phyloP scores from a whole-genome alignment of 345 rosid genomes.

The Mangifera indica region DNA sequence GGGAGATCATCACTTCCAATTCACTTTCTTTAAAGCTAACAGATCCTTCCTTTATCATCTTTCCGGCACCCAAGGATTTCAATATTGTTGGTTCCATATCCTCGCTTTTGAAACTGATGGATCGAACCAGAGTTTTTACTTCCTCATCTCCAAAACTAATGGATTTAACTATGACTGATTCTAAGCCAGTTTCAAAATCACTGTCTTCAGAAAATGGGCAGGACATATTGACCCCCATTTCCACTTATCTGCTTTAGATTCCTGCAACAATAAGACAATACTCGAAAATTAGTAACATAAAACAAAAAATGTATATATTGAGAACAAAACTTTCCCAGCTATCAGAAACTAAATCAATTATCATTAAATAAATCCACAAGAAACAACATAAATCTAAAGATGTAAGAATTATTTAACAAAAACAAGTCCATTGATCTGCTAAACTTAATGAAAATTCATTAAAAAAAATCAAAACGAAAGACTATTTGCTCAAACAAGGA shows the following conservation, averaged over 20 bases:
- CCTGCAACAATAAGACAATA: conserved; percentile 26
- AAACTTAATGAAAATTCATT: too few relatives aligned
- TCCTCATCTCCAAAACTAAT: conserved; percentile 69
- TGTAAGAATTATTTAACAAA: neutral
- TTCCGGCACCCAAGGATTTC: conserved; percentile 67
- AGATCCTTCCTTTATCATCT: conserved; percentile 68
- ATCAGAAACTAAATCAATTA: conserved; percentile 1
- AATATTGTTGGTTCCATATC: conserved; percentile 58
- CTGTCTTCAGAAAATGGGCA: conserved; percentile 54
- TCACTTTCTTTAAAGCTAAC: conserved; percentile 71
- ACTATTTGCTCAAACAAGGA: neutral
- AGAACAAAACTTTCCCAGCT: neutral
- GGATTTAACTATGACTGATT: conserved; percentile 72
- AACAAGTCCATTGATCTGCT: neutral
- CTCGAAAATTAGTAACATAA: neutral
- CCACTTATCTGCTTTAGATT: conserved; percentile 18
- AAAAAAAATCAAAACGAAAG: too few relatives aligned
- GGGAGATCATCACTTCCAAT: conserved; percentile 49
- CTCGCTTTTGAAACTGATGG: conserved; percentile 55
- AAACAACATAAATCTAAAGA: neutral
- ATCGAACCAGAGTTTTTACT: conserved; percentile 56
- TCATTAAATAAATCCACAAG: conserved; percentile 7
- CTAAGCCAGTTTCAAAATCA: conserved; percentile 59
- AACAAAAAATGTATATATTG: neutral
- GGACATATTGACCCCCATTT: conserved; percentile 72